A percentile compares a stretch with the other conserved stretches of the same genome.
Conservation (phyloP, 192 early-diverging fungal genomes). For the Coemansia sp. region DNA sequence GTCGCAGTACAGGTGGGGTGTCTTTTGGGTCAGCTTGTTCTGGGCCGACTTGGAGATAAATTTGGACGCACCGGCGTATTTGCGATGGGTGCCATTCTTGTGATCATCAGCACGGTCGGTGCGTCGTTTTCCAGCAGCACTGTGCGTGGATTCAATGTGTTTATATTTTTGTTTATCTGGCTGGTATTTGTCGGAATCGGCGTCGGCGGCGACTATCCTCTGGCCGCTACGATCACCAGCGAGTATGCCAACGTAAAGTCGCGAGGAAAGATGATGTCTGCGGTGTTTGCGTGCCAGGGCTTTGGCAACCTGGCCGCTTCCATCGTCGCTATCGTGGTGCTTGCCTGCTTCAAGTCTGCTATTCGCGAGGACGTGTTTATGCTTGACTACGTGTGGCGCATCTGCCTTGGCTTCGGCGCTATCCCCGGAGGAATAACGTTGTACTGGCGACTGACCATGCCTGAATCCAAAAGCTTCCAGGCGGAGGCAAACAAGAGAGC, state of each 20-base stretch:
- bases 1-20: slow-evolving; percentile 80
- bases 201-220: slow-evolving; percentile 91
- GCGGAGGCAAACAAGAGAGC: slow-evolving; percentile 8
- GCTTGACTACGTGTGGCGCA: slow-evolving; percentile 85
- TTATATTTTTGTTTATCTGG: slow-evolving; percentile 73
- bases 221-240: slow-evolving; percentile 87
- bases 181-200: slow-evolving; percentile 85
- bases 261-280: slow-evolving; percentile 81
- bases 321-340: slow-evolving; percentile 64
- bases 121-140: slow-evolving; percentile 64
- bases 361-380: slow-evolving; percentile 60
- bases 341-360: slow-evolving; percentile 62
- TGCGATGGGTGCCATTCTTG: slow-evolving; percentile 80
- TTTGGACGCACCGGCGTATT: slow-evolving; percentile 85
- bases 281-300: slow-evolving; percentile 88
- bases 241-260: slow-evolving; percentile 75
- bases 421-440: slow-evolving; percentile 74
- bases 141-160: slow-evolving; percentile 60
- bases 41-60: slow-evolving; percentile 80
- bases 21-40: slow-evolving; percentile 80
- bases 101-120: slow-evolving; percentile 77
- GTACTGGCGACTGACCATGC: slow-evolving; percentile 85
- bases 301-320: slow-evolving; percentile 77
- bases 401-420: slow-evolving; percentile 75
- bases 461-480: slow-evolving; percentile 81